Conservation (phyloP, 2,329 filamentous ascomycete species). For the Catunica adiposa region DNA sequence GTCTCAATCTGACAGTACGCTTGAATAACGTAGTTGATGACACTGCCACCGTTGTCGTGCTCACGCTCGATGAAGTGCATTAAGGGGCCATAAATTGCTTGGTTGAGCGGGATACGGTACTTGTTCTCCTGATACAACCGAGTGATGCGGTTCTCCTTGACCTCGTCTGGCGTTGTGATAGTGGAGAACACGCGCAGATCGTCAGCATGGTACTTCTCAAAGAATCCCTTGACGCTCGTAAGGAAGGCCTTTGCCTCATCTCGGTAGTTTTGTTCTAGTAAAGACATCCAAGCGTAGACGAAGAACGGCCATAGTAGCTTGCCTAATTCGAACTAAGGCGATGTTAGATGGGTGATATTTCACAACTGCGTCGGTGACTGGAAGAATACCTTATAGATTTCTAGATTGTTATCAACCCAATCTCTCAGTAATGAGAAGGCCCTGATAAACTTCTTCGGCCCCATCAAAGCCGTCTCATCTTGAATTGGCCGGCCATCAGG, state of each 20-base stretch:
- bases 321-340: slow-evolving; percentile 57
- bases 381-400: slow-evolving; percentile 66
- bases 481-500: slow-evolving; percentile 63
- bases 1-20: slow-evolving; percentile 41
- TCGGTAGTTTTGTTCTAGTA: slow-evolving; percentile 55
- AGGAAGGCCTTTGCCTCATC: slow-evolving; percentile 63
- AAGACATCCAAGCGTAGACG: slow-evolving; percentile 76
- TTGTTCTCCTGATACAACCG: slow-evolving; percentile 73
- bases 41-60: slow-evolving; percentile 58
- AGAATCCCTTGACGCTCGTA: slow-evolving; percentile 46
- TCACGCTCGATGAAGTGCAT: slow-evolving; percentile 85
- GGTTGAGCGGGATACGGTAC: slow-evolving; percentile 80
- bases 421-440: slow-evolving; percentile 57
- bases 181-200: slow-evolving; percentile 61
- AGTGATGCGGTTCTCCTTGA: slow-evolving; percentile 58
- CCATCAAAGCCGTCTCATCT: slow-evolving; percentile 41
- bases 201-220: slow-evolving; percentile 63
- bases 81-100: slow-evolving; percentile 64
- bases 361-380: neutral
- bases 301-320: slow-evolving; percentile 88
- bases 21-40: slow-evolving; percentile 59
- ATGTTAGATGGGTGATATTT: slow-evolving; percentile 3
- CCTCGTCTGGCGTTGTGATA: slow-evolving; percentile 61
- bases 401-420: slow-evolving; percentile 84
- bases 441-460: slow-evolving; percentile 58